phyloP scores from a whole-genome alignment of 768 basidiomycete species.

The Hygrocybe punicea region DNA sequence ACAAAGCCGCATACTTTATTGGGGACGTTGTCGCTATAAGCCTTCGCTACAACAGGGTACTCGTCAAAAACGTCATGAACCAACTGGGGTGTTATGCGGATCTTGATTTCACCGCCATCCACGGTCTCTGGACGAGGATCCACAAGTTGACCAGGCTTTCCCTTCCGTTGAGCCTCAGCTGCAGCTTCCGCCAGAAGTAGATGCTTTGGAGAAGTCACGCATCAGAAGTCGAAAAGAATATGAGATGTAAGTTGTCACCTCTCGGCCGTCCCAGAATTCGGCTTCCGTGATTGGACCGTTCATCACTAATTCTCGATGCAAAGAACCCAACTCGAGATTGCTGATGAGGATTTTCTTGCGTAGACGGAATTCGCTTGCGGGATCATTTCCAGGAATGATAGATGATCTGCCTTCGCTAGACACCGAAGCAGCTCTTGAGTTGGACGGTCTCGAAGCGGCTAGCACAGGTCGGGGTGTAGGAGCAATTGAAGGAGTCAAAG shows the following conservation, averaged over 20 bases:
- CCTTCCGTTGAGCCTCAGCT: slow-evolving; percentile 67
- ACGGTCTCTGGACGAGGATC: slow-evolving; percentile 85
- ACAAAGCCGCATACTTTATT: slow-evolving; percentile 53
- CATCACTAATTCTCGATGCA: slow-evolving; percentile 89
- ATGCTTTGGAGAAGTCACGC: slow-evolving; percentile 45
- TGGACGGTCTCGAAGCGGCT: slow-evolving; percentile 43
- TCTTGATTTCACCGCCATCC: slow-evolving; percentile 82
- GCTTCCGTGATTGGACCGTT: slow-evolving; percentile 80
- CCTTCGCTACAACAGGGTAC: slow-evolving; percentile 90
- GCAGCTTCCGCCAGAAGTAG: slow-evolving; percentile 74
- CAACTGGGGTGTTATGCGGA: slow-evolving; percentile 85
- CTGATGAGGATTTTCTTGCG: slow-evolving; percentile 76
- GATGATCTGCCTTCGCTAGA: slow-evolving; percentile 52
- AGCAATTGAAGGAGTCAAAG: slow-evolving; percentile 23
- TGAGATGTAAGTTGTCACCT: slow-evolving; percentile 48
- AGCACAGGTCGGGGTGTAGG: slow-evolving; percentile 33
- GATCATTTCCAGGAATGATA: slow-evolving; percentile 54
- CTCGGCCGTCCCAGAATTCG: slow-evolving; percentile 97
- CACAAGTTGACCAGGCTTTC: slow-evolving; percentile 81
- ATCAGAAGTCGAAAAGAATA: slow-evolving; percentile 13
- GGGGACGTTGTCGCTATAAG: slow-evolving; percentile 91
- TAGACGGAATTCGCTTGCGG: slow-evolving; percentile 65
- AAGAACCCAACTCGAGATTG: slow-evolving; percentile 69
- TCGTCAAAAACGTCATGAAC: slow-evolving; percentile 97
- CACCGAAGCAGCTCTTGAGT: slow-evolving; percentile 63